These are phyloP conservation scores for Phallus indusiatus DNA, from an alignment of 768 basidiomycete species.

Conservation along the genomic window DNA sequence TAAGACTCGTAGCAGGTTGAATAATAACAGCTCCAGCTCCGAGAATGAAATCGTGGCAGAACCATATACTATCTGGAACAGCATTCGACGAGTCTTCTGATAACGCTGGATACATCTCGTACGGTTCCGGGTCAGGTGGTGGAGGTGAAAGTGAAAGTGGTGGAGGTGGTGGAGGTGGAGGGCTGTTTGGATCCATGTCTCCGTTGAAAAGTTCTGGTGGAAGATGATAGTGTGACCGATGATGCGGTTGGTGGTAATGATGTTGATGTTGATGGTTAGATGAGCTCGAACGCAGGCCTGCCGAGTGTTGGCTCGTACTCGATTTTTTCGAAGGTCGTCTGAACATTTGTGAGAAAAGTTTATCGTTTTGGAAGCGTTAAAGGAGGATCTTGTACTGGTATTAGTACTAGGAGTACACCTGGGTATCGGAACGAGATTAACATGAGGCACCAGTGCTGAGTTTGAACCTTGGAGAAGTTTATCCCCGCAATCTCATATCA, in stretches of 20 bases:
- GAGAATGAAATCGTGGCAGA: constrained; percentile 42
- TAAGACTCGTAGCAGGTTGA: constrained; percentile 43
- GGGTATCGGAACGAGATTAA: background rate
- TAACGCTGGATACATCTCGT: constrained; percentile 9
- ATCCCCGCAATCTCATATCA: too few relatives aligned
- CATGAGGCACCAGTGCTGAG: background rate
- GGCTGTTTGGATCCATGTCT: background rate
- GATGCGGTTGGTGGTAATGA: too few relatives aligned
- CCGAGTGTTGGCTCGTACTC: background rate
- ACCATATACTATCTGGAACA: constrained; percentile 38
- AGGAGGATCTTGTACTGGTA: background rate
- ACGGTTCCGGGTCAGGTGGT: too few relatives aligned
- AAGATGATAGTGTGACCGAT: too few relatives aligned
- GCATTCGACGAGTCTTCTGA: constrained; percentile 33
- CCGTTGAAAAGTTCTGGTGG: background rate
- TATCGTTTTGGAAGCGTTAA: background rate
- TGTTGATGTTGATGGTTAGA: too few relatives aligned
- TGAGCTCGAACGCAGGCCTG: background rate
- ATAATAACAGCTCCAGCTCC: constrained; percentile 62
- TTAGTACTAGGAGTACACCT: background rate
- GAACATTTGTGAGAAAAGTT: background rate
- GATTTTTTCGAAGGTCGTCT: background rate
- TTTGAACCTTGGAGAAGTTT: background rate
- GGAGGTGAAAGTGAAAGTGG: too few relatives aligned
- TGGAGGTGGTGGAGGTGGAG: background rate